Evolutionary conservation across 192 early-diverging fungal species (phyloP).

Genomic region (Coemansia sp.): DNA sequence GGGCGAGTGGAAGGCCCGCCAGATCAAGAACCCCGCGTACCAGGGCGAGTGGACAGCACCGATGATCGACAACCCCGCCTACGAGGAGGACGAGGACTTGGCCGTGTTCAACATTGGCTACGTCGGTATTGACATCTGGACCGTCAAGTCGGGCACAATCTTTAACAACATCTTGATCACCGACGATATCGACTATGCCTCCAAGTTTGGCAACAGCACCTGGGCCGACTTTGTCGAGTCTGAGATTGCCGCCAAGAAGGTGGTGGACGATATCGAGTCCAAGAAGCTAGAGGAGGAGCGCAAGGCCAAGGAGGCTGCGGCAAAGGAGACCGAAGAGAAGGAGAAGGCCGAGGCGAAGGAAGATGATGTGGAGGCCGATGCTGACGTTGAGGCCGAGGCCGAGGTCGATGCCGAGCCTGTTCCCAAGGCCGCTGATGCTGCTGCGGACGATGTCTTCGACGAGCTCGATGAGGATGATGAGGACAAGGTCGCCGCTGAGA

Average conservation of each 20-base stretch:
- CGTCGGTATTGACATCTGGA: conserved; percentile 96
- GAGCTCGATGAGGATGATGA: conserved; percentile 19
- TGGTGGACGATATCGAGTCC: conserved; percentile 54
- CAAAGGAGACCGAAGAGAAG: conserved; percentile 23
- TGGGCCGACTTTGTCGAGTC: conserved; percentile 65
- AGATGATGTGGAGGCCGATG: conserved; percentile 17
- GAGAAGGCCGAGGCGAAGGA: conserved; percentile 20
- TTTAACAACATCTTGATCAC: conserved; percentile 96
- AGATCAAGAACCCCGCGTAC: conserved; percentile 90
- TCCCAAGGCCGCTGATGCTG: conserved; percentile 5
- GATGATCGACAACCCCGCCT: conserved; percentile 90
- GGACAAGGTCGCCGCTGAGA: conserved; percentile 14
- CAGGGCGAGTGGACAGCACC: conserved; percentile 92
- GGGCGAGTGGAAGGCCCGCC: conserved; percentile 81
- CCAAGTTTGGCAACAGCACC: conserved; percentile 72
- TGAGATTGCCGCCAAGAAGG: conserved; percentile 72
- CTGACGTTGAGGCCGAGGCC: conserved; percentile 2
- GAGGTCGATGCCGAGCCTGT: conserved; percentile 4
- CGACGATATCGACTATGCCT: conserved; percentile 75
- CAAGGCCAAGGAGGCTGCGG: conserved; percentile 38
- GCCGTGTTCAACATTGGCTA: conserved; percentile 87
- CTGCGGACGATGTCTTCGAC: conserved; percentile 13
- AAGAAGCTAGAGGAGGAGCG: conserved; percentile 55
- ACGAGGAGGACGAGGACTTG: conserved; percentile 81
- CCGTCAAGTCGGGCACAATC: conserved; percentile 87